phyloP scores from a whole-genome alignment of 208 protist species.

The Acanthamoeba rhysodes region DNA sequence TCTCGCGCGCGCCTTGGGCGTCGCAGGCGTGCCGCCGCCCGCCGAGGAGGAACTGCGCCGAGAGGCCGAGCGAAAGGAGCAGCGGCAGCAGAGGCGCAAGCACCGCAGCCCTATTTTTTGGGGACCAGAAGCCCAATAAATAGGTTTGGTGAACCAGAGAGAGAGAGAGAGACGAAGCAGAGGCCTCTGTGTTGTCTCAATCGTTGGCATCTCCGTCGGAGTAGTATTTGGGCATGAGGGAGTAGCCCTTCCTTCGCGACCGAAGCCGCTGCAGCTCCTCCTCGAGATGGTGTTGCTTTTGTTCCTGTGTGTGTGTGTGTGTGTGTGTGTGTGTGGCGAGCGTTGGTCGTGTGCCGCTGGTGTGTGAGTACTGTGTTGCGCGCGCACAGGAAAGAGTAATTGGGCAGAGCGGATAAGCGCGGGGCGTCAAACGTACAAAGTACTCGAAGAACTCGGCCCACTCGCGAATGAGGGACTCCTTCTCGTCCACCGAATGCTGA shows the following conservation, averaged over 20 bases:
- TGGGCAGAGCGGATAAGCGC: not conserved
- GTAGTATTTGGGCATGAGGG: conserved; percentile 36
- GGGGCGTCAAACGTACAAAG: not conserved
- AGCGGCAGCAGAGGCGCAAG: not conserved
- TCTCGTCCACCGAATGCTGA: not conserved
- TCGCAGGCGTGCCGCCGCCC: not conserved
- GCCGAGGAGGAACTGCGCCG: not conserved
- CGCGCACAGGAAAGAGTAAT: too few species aligned
- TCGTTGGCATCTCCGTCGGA: not conserved
- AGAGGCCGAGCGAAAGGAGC: not conserved
- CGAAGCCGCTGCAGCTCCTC: conserved; percentile 3
- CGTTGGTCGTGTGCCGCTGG: too few species aligned
- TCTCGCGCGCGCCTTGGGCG: not conserved
- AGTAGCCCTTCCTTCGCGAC: not conserved
- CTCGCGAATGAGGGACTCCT: conserved; percentile 30
- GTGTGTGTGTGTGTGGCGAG: too few species aligned
- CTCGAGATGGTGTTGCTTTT: conserved; percentile 39
- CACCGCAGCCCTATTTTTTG: too few species aligned
- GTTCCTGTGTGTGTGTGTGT: not conserved
- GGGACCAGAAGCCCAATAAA: too few species aligned
- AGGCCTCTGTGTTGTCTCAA: not conserved
- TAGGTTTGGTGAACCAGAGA: too few species aligned
- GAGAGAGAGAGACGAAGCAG: too few species aligned
- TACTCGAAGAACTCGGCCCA: conserved; percentile 63
- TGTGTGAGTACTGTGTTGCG: too few species aligned